A percentile compares a stretch with the other conserved stretches of the same genome.
These are phyloP conservation scores for Monosiga brevicollis DNA, from an alignment of 78 protist species.

Conservation along the genomic window DNA sequence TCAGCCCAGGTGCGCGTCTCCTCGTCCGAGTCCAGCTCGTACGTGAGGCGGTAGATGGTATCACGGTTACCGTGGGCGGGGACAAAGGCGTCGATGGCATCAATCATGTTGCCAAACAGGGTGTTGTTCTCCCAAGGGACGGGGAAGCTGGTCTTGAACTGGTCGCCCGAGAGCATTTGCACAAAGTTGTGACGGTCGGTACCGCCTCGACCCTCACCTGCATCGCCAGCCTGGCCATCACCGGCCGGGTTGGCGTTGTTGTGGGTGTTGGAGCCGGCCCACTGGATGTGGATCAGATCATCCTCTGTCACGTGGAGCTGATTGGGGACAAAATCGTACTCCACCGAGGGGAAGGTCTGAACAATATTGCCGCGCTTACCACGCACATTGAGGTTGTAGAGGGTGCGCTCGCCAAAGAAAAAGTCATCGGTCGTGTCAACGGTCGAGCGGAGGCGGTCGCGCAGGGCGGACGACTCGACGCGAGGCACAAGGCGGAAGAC, in stretches of 20 bases:
- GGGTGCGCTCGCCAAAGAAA: neutral
- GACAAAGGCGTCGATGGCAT: neutral
- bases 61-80: neutral
- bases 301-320: conserved; percentile 28
- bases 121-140: neutral
- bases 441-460: conserved; percentile 15
- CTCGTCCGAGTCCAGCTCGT: neutral
- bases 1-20: neutral
- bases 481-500: conserved; percentile 43
- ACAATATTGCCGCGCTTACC: conserved; percentile 88
- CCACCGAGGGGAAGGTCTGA: conserved; percentile 70
- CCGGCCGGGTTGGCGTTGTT: conserved; percentile 48
- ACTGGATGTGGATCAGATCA: conserved; percentile 76
- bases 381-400: neutral
- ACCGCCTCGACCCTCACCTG: conserved; percentile 3
- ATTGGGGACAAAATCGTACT: conserved; percentile 73
- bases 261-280: conserved; percentile 64
- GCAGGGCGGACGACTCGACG: conserved; percentile 8
- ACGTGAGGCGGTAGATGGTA: neutral
- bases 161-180: neutral
- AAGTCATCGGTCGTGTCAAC: conserved; percentile 22
- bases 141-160: neutral
- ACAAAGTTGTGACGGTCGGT: conserved; percentile 71
- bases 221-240: conserved; percentile 29
- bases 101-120: neutral